Evolutionary conservation across 306 rosid genomes (phyloP), one percentile per base, ranked within the genome.

Genomic region (Lithocarpus polystachyus): DNA sequence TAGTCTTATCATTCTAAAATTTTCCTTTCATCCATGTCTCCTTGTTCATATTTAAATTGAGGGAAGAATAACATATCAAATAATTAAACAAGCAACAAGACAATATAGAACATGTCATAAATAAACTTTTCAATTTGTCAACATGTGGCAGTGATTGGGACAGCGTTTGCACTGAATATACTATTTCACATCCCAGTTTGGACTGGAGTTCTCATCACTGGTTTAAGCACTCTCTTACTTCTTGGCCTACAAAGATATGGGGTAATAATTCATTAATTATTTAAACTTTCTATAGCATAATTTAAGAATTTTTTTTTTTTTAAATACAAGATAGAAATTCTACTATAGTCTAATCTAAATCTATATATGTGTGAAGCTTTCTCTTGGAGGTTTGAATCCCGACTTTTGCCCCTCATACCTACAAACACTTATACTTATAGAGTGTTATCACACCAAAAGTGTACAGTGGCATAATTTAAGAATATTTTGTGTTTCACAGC

Each of bases 231-330:
- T 75, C 97, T 94, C 78, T 73, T 94, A 67, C 97, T 92, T 80
- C 83, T 94, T 22, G 88, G 97, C 70, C 82, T 94, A 14, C 99
- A 94, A 83, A 89, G 86, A 88, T 94, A 89, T 79, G 98, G 99
- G 94, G 97, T 92, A 89, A 33, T 33, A 33, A 45, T 17, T 57
- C 7, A 9, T 37, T 10, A 9, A 2, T 24, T 40, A 17, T 10
- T 26, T 26, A 20, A 5, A 8, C n/a, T 31, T 28, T 5, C 26
- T 3, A 10, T 59, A 19, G 3, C 54, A 5, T 35, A 4, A 43
- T 11, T 33, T 33, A 33, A 5, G 35, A 33, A 1, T 31, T 0
- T 29, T 29, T 31, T 31, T 29, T 29, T 29, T 29, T 29, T 29
- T n/a, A n/a, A 29, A 29, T 3, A 29, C 0, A 31, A 31, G 1